These are phyloP conservation scores for Gymnopilus junonius DNA, from an alignment of 768 basidiomycete genomes.

Conservation along the genomic window DNA sequence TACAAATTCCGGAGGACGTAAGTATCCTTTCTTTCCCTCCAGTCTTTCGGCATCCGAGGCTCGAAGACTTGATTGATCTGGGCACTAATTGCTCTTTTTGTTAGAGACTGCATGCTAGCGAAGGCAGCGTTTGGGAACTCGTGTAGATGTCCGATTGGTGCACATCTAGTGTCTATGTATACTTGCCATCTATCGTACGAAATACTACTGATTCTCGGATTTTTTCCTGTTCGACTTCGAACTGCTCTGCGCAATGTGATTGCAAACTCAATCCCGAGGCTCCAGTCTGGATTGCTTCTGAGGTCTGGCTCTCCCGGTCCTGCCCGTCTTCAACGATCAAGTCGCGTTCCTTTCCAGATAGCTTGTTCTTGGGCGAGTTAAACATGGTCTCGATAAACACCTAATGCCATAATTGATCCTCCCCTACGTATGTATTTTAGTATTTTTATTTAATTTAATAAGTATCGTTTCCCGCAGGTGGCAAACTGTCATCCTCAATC, in stretches of 20 bases:
- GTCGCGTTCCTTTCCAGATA: neutral
- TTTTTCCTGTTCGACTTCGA: slow-evolving; percentile 16
- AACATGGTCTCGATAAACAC: neutral
- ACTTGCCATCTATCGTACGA: slow-evolving; percentile 14
- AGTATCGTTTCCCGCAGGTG: slow-evolving; percentile 1
- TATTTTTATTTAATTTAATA: neutral
- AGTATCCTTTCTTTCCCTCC: slow-evolving; percentile 27
- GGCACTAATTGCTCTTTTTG: slow-evolving; percentile 12
- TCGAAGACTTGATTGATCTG: slow-evolving; percentile 19
- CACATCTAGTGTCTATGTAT: slow-evolving; percentile 22
- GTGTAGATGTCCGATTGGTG: slow-evolving; percentile 21
- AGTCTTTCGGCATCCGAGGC: slow-evolving; percentile 10
- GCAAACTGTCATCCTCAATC: slow-evolving; percentile 7
- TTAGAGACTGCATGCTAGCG: slow-evolving; percentile 56
- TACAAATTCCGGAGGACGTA: slow-evolving; percentile 56
- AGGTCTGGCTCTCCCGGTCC: neutral
- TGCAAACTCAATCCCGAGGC: slow-evolving; percentile 12
- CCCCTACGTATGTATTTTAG: neutral
- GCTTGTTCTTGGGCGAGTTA: neutral
- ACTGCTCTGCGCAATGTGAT: slow-evolving; percentile 18
- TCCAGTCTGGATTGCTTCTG: neutral
- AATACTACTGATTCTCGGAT: slow-evolving; percentile 19
- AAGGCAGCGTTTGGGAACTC: slow-evolving; percentile 62
- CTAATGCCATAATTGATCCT: neutral
- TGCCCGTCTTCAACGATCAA: neutral